Percentiles rank a stretch among this genome's conserved stretches.
Conservation (phyloP, 1,284 basidiomycete genomes). For the Ceratobasidium sp. region DNA sequence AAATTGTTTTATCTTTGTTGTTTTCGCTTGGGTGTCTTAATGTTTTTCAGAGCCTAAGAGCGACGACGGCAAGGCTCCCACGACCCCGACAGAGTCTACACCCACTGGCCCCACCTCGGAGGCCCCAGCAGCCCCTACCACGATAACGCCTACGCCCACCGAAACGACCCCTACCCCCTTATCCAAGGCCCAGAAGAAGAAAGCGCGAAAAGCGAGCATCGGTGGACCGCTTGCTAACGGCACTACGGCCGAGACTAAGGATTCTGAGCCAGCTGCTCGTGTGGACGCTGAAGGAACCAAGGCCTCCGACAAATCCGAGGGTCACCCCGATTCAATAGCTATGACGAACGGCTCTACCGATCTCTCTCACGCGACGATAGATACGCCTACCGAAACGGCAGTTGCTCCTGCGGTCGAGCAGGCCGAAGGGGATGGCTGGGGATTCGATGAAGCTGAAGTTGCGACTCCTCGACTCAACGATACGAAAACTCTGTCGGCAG, state of each 20-base stretch:
- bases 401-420: background rate
- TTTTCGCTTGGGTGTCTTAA: background rate
- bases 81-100: conserved; percentile 8
- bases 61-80: background rate
- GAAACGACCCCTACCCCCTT: background rate
- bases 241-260: background rate
- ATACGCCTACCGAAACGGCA: no score
- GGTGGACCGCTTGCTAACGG: background rate
- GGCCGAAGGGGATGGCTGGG: background rate
- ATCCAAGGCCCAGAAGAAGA: conserved; percentile 31
- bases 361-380: no score
- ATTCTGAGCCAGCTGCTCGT: no score
- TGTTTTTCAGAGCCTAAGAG: background rate
- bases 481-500: background rate
- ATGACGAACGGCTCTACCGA: background rate
- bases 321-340: conserved; percentile 1
- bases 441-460: conserved; percentile 7
- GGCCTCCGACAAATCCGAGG: conserved; percentile 12
- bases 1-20: background rate
- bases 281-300: no score
- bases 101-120: background rate
- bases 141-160: background rate
- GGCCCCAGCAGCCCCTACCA: background rate
- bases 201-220: conserved; percentile 7
- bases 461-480: background rate